Evolutionary conservation across 1,139 yeast genomes (phyloP).

Genomic region (Suhomyces bribrorum): DNA sequence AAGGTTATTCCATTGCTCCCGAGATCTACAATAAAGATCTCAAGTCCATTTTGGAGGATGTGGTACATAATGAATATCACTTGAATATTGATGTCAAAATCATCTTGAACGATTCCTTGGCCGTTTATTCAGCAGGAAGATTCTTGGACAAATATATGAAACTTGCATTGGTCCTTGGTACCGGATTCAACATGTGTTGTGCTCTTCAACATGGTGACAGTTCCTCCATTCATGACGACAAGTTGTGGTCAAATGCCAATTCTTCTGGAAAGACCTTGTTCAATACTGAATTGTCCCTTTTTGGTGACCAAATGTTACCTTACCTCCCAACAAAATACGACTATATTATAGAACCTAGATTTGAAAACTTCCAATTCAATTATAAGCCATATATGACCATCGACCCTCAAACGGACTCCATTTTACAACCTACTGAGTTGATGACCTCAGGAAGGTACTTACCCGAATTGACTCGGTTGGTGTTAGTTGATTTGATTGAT

Average conservation of each 20-base stretch:
- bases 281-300: conserved; percentile 45
- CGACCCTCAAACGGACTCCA: conserved; percentile 30
- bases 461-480: conserved; percentile 52
- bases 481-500: conserved; percentile 36
- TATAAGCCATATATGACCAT: conserved; percentile 37
- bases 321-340: conserved; percentile 41
- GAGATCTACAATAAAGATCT: conserved; percentile 45
- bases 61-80: conserved; percentile 24
- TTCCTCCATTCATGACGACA: conserved; percentile 21
- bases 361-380: conserved; percentile 24
- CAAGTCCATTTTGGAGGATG: conserved; percentile 40
- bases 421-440: conserved; percentile 57
- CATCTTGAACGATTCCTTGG: conserved; percentile 47
- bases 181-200: conserved; percentile 49
- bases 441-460: conserved; percentile 59
- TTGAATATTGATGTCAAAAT: conserved; percentile 34
- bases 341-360: conserved; percentile 35
- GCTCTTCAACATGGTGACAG: conserved; percentile 25
- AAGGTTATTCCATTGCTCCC: conserved; percentile 49
- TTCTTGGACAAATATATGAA: conserved; percentile 40
- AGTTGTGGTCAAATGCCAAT: conserved; percentile 22
- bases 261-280: conserved; percentile 24
- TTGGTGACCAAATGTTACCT: conserved; percentile 36
- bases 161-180: conserved; percentile 49
- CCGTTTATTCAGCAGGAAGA: conserved; percentile 49